phyloP scores from a whole-genome alignment of 1,139 yeast species.

The Pichia sp. region DNA sequence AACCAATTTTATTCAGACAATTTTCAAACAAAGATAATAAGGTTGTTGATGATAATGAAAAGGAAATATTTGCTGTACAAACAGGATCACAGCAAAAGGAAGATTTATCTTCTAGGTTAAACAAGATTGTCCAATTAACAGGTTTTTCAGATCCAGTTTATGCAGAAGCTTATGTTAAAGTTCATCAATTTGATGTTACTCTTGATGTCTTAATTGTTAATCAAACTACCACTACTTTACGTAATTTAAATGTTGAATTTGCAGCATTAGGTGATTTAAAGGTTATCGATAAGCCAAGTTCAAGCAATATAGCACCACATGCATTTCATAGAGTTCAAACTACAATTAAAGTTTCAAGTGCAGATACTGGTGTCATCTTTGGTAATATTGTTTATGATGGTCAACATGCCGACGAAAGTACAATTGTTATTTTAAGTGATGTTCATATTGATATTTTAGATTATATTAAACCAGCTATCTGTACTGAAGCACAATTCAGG shows the following conservation, averaged over 20 bases:
- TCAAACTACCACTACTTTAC: conserved; percentile 86
- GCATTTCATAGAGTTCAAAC: conserved; percentile 88
- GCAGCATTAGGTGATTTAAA: conserved; percentile 95
- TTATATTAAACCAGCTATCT: conserved; percentile 89
- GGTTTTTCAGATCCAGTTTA: conserved; percentile 98
- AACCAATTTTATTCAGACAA: conserved; percentile 76
- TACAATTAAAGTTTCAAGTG: conserved; percentile 90
- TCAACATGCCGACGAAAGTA: conserved; percentile 84
- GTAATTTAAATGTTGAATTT: conserved; percentile 90
- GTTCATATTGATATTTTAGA: conserved; percentile 97
- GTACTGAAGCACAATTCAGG: conserved; percentile 87
- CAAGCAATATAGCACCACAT: conserved; percentile 94
- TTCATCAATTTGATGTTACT: conserved; percentile 92
- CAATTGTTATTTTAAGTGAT: conserved; percentile 88
- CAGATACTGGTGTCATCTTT: conserved; percentile 95
- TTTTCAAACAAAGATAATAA: conserved; percentile 47
- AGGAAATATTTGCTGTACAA: conserved; percentile 39
- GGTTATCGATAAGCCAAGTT: conserved; percentile 86
- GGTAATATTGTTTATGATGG: conserved; percentile 98
- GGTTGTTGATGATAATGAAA: conserved; percentile 38
- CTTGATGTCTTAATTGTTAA: conserved; percentile 90
- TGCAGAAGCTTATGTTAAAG: conserved; percentile 93
- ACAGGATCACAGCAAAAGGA: conserved; percentile 45
- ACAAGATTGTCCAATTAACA: conserved; percentile 85
- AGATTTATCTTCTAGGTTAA: conserved; percentile 68